Percentiles rank a stretch among this genome's conserved stretches.
These are phyloP conservation scores for Penicillium angulare DNA, from an alignment of 495 filamentous ascomycete genomes.

Conservation along the genomic window DNA sequence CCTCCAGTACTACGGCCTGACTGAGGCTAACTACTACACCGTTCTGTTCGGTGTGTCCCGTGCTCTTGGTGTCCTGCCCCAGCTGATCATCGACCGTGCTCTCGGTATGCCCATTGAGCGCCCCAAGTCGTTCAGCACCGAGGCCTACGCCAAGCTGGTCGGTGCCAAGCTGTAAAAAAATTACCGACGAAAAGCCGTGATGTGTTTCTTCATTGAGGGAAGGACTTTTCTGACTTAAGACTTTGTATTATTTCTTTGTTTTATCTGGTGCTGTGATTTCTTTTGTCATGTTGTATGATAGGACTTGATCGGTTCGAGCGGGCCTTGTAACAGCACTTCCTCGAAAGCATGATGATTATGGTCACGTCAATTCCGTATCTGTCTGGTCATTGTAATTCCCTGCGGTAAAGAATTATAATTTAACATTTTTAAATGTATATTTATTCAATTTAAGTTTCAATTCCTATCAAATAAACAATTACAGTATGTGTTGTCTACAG, in stretches of 20 bases:
- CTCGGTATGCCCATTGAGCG: conserved; percentile 68
- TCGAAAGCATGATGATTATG: conserved; percentile 22
- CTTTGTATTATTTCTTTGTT: conserved; percentile 33
- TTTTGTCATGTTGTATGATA: conserved; percentile 49
- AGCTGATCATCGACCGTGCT: conserved; percentile 99
- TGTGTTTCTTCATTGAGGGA: conserved; percentile 7
- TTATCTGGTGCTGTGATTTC: conserved; percentile 30
- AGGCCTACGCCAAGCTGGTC: conserved; percentile 92
- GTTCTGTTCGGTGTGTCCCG: conserved; percentile 98
- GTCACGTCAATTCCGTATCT: conserved; percentile 4
- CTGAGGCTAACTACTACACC: conserved; percentile 99
- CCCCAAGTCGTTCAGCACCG: conserved; percentile 97
- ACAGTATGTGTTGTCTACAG: no score
- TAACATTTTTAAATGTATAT: no score
- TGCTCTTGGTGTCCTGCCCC: conserved; percentile 95
- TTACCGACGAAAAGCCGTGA: neutral
- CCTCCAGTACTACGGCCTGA: conserved; percentile 98
- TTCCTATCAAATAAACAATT: no score
- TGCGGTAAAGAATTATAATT: neutral
- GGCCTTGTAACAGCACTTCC: conserved; percentile 49
- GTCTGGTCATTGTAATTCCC: neutral
- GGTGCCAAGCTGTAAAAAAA: conserved; percentile 77
- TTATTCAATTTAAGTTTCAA: no score
- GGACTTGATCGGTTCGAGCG: conserved; percentile 46
- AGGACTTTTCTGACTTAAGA: conserved; percentile 6